Base-by-base conservation (phyloP, 2,329 filamentous ascomycete species). In the Venturia pyrina region DNA sequence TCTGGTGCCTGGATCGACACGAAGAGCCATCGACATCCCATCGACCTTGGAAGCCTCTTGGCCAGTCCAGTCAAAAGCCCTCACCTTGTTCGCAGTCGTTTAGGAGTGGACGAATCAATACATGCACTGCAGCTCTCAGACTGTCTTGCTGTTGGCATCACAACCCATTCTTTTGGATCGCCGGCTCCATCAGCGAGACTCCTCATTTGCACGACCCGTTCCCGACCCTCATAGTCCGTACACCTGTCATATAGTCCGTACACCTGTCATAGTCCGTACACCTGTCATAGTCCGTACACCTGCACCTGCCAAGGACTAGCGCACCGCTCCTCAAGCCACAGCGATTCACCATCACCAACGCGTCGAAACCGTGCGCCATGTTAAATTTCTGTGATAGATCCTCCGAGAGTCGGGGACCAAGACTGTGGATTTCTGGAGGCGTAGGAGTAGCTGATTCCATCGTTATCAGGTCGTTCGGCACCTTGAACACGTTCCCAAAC, bases 331-430 rank as follows among this genome's bases (percentile, higher is more conserved):
- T 34, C 28, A 32, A 34, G 28, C 53, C 28, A 34, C 53, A 28
- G 32, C 53, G 53, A 57, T 37, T 37, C 53, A 57, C 53, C 53
- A 57, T 37, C 32, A 57, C 53, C 53, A 57, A 57, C 53, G 28
- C 53, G 53, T 37, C 53, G 15, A 37, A 37, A 37, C 53, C 28
- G 53, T 10, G 5, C 53, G 53, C 28, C 13, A n/a, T 57, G 28
- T 37, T 19, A 57, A 57, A 37, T 57, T 57, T 37, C 28, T 57
- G 53, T 13, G 24, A 17, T 5, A 32, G 46, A 48, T 48, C 46
- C 46, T 48, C 46, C 13, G n/a, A n/a, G n/a, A n/a, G n/a, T n/a
- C n/a, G n/a, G n/a, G n/a, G n/a, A n/a, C n/a, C n/a, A 48, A 21
- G 19, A 21, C 46, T 48, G 46, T 48, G 10, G 5, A 37, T 37